Percentiles rank a stretch among this genome's conserved stretches.
Conservation (phyloP, 2,329 filamentous ascomycete genomes). For the Pseudofabraea citricarpa region DNA sequence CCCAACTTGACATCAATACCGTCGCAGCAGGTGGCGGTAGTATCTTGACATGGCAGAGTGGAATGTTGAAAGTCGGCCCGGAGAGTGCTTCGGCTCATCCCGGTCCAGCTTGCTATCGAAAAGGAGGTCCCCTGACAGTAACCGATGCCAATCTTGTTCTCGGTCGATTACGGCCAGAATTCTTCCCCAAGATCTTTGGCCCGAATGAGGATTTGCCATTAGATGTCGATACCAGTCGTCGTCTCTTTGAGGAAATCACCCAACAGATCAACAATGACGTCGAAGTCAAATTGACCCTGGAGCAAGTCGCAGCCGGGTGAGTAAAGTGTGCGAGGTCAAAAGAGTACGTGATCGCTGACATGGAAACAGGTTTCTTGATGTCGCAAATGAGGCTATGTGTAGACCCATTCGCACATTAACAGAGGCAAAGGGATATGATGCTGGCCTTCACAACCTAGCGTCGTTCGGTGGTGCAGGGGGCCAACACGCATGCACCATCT, state of each 20-base stretch:
- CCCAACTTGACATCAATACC: conserved; percentile 71
- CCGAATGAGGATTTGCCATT: conserved; percentile 57
- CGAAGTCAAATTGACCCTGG: neutral
- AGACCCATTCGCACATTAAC: conserved; percentile 83
- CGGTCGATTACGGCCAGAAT: conserved; percentile 54
- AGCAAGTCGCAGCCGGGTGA: conserved; percentile 1
- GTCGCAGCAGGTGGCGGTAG: conserved; percentile 48
- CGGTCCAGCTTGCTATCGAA: conserved; percentile 69
- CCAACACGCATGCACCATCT: conserved; percentile 83
- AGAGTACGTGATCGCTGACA: neutral
- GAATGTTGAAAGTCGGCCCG: conserved; percentile 64
- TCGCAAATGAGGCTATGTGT: conserved; percentile 87
- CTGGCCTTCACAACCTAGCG: conserved; percentile 76
- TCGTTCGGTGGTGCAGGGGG: conserved; percentile 89
- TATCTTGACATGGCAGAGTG: conserved; percentile 60
- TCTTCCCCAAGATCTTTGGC: conserved; percentile 70
- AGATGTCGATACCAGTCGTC: conserved; percentile 32
- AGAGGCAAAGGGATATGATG: conserved; percentile 85
- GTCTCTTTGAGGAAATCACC: conserved; percentile 1
- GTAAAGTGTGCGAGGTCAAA: neutral
- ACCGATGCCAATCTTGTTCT: conserved; percentile 70
- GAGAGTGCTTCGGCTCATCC: conserved; percentile 64
- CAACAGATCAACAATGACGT: conserved; percentile 32
- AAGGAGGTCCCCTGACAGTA: conserved; percentile 65
- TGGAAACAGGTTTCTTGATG: conserved; percentile 60